phyloP scores from a whole-genome alignment of 2,329 filamentous ascomycete genomes.

The Phialophora tarda region DNA sequence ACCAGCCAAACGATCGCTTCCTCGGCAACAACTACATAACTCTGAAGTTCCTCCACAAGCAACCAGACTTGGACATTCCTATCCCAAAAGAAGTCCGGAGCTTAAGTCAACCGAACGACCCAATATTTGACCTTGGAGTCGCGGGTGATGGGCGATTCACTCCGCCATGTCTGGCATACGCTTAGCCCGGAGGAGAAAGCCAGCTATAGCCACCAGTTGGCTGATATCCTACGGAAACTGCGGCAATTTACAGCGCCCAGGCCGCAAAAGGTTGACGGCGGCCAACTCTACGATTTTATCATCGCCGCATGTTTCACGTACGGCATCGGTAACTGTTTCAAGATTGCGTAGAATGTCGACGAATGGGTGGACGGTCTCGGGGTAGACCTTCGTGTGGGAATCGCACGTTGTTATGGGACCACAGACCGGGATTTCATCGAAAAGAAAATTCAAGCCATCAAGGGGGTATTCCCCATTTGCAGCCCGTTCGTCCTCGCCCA shows the following conservation, averaged over 20 bases:
- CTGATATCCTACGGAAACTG: constrained; percentile 14
- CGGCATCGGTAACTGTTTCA: constrained; percentile 8
- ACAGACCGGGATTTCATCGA: constrained; percentile 17
- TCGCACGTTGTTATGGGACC: not conserved
- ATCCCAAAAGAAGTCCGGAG: constrained; percentile 15
- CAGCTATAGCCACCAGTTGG: constrained; percentile 21
- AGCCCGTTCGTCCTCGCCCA: constrained; percentile 41
- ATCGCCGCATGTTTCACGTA: not conserved
- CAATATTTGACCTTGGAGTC: constrained; percentile 23
- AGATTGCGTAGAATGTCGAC: constrained; percentile 10
- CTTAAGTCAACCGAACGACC: constrained; percentile 13
- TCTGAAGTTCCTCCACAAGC: constrained; percentile 21
- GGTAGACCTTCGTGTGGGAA: constrained; percentile 9
- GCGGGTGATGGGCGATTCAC: constrained; percentile 11
- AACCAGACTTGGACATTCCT: constrained; percentile 21
- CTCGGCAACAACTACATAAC: constrained; percentile 27
- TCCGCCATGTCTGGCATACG: not conserved
- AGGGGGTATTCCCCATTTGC: constrained; percentile 32
- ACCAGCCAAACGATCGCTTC: constrained; percentile 15
- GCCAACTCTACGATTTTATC: constrained; percentile 15
- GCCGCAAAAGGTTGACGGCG: constrained; percentile 10
- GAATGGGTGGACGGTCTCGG: constrained; percentile 22
- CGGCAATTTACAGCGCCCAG: constrained; percentile 19
- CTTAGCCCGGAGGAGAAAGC: constrained; percentile 17
- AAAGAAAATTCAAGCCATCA: constrained; percentile 21